Percentiles rank a stretch among this genome's conserved stretches.
These are phyloP conservation scores for Acanthamoeba healyi DNA, from an alignment of 208 protist species.

Conservation along the genomic window DNA sequence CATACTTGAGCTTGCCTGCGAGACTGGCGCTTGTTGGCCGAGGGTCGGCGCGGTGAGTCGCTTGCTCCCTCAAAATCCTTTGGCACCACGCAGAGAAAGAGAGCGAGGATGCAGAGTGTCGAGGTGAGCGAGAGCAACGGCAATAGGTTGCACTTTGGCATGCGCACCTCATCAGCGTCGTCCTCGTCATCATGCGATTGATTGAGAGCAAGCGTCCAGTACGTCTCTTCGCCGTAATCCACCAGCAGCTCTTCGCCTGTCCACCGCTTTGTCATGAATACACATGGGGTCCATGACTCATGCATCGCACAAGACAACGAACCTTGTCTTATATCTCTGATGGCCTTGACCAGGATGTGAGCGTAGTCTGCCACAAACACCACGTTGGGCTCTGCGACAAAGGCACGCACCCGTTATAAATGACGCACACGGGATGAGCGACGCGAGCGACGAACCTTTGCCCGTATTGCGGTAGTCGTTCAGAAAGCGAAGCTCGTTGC, in stretches of 20 bases:
- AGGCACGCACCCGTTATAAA: background rate
- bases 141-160: no score
- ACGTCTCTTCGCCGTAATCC: background rate
- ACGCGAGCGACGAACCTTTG: background rate
- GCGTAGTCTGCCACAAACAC: background rate
- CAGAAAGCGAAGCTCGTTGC: slow-evolving; percentile 4
- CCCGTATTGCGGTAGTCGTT: slow-evolving; percentile 36
- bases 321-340: background rate
- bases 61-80: background rate
- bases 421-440: no score
- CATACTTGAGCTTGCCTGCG: background rate
- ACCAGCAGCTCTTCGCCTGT: slow-evolving; percentile 4
- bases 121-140: no score
- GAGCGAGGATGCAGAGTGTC: background rate
- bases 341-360: background rate
- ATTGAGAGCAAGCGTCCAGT: background rate
- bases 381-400: background rate
- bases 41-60: background rate
- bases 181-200: background rate
- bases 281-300: no score
- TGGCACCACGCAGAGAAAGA: background rate
- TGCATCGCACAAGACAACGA: no score
- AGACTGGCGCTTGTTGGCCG: background rate
- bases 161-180: background rate
- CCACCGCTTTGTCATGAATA: no score